Conservation (phyloP, 139 green algal species). For the Chlorella ohadii region DNA sequence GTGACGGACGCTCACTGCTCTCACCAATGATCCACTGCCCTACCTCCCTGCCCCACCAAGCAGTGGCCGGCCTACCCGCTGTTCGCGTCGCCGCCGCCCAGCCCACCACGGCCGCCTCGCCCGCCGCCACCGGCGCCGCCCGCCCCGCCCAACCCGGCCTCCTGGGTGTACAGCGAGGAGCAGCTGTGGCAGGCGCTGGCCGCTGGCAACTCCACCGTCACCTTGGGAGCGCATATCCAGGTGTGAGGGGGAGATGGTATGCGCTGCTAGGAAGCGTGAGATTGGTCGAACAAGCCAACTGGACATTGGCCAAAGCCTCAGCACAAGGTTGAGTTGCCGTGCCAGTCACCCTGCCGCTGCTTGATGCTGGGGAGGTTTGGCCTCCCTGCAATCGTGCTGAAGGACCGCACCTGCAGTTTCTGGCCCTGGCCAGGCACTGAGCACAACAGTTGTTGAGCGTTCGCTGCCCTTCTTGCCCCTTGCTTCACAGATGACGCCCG, state of each 20-base stretch:
- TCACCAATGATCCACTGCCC: too few species aligned
- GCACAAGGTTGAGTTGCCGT: too few species aligned
- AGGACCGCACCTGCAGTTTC: too few species aligned
- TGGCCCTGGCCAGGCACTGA: too few species aligned
- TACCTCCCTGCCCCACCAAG: background rate
- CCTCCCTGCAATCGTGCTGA: too few species aligned
- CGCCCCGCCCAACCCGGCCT: constrained; percentile 39
- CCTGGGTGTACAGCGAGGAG: constrained; percentile 47
- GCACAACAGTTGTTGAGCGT: too few species aligned
- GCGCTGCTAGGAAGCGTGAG: background rate
- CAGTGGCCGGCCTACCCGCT: constrained; percentile 15
- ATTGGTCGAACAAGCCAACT: too few species aligned
- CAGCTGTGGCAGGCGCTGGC: constrained; percentile 46
- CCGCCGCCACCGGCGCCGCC: constrained; percentile 40
- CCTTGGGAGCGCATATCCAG: constrained; percentile 49
- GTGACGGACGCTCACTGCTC: too few species aligned
- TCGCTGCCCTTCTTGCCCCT: too few species aligned
- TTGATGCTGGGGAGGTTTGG: too few species aligned
- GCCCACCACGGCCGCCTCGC: constrained; percentile 29
- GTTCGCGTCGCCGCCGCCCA: constrained; percentile 34
- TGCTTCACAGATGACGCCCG: constrained; percentile 1
- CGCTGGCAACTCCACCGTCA: constrained; percentile 35
- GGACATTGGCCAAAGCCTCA: too few species aligned
- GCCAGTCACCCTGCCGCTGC: too few species aligned
- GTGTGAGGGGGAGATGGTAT: background rate